Evolutionary conservation across 148 eudicot genomes (phyloP).

Genomic region (Chenopodium album): DNA sequence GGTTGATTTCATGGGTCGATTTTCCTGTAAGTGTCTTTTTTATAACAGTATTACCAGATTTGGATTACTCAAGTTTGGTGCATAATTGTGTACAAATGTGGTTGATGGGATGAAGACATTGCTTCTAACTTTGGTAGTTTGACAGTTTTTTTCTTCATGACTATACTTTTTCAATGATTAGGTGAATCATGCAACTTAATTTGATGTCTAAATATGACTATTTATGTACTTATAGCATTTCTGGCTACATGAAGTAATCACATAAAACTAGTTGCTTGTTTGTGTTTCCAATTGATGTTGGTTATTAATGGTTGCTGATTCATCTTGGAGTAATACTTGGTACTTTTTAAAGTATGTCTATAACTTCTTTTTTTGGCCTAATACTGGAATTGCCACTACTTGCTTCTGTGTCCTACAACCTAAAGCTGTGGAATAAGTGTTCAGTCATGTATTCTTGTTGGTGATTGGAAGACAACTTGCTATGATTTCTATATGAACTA

Average conservation of each 20-base stretch:
- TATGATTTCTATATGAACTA: not conserved
- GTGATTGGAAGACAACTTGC: not conserved
- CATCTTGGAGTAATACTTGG: too few relatives aligned
- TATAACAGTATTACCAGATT: not conserved
- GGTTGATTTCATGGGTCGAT: not conserved
- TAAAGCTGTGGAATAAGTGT: not conserved
- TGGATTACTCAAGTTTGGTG: constrained; percentile 8
- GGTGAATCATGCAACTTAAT: not conserved
- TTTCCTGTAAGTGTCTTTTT: too few relatives aligned
- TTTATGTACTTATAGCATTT: not conserved
- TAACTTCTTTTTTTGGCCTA: not conserved
- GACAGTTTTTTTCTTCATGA: too few relatives aligned
- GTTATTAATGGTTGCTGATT: not conserved
- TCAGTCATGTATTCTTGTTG: not conserved
- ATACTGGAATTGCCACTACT: not conserved
- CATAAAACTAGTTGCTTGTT: constrained; percentile 2
- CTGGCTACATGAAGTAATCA: not conserved
- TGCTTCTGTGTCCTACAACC: not conserved
- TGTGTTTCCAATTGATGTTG: not conserved
- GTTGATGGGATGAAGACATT: constrained; percentile 6
- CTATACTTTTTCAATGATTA: not conserved
- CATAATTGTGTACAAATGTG: not conserved
- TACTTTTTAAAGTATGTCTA: not conserved
- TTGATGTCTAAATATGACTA: constrained; percentile 5
- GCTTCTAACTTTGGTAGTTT: constrained; percentile 10